Evolutionary conservation across 2,329 filamentous ascomycete genomes (phyloP), one percentile per base, ranked within the genome.

Genomic region (Epichloe gansuensis): DNA sequence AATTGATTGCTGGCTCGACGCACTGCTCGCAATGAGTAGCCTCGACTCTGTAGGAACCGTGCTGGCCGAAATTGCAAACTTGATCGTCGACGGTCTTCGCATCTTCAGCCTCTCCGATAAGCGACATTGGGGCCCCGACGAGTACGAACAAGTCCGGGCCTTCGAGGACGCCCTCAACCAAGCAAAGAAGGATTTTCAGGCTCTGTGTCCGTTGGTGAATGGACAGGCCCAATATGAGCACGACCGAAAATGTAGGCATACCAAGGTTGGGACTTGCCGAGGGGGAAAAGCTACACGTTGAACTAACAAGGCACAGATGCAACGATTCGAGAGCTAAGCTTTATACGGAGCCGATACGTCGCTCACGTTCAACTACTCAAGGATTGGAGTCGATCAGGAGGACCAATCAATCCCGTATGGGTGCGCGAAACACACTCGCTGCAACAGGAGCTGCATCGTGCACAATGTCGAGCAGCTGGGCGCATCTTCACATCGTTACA

Each of bases 131-230:
- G 76, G 74, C 0, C 67, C 71, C 23, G 77, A 81, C 69, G 78
- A 82, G 67, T 75, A 78, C 61, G 78, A 81, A 61, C 79, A 82
- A 67, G 64, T 76, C 53, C 75, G 72, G 53, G 73, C 76, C 48
- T 69, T 82, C 51, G 74, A 80, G 59, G 68, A 72, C 38, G 69
- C 73, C n/a, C 69, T 82, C 50, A 76, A 81, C 61, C 77, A 80
- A 58, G 79, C 79, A 52, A 78, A 76, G 65, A 74, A 72, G 63
- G 78, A 82, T 65, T 82, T 81, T 57, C 78, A 82, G 66, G 73
- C 78, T 60, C 68, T 82, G 54, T 72, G 73, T 23, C 69, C 70
- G 46, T 67, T 82, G 44, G 72, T 82, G 51, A 76, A 78, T 57
- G 77, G 78, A 34, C 72, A 75, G 59, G 69, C 74, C 46, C 78